Evolutionary conservation across 2,329 filamentous ascomycete genomes (phyloP).

Genomic region (Dactylonectria estremocensis): DNA sequence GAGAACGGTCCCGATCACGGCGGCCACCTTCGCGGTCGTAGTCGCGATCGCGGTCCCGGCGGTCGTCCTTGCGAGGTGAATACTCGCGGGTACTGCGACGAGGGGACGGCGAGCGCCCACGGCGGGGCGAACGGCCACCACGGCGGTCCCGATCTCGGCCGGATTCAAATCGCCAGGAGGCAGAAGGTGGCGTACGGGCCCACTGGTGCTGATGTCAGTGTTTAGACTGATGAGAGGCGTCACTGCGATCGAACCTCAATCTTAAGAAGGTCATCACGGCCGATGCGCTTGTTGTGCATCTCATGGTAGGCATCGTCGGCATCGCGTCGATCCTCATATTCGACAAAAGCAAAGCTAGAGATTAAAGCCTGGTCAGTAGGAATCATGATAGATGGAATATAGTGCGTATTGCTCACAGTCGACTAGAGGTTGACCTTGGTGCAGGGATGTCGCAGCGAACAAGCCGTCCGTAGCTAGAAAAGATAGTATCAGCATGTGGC

Average conservation of each 20-base stretch:
- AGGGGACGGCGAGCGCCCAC: constrained; percentile 83
- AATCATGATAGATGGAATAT: background rate
- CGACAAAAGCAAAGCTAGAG: constrained; percentile 97
- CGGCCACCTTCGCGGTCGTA: constrained; percentile 83
- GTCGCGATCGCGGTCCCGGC: constrained; percentile 84
- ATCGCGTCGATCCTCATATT: constrained; percentile 98
- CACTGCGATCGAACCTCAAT: constrained; percentile 82
- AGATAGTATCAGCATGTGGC: constrained; percentile 65
- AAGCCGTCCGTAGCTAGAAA: constrained; percentile 89
- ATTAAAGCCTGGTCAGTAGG: constrained; percentile 29
- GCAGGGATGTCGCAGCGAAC: constrained; percentile 99
- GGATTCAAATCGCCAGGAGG: constrained; percentile 98
- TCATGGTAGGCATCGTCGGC: constrained; percentile 99
- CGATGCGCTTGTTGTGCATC: constrained; percentile 99
- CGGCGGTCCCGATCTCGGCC: constrained; percentile 82
- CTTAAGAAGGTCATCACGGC: constrained; percentile 94
- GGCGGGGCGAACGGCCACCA: constrained; percentile 74
- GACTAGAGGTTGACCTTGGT: constrained; percentile 91
- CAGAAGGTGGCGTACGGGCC: constrained; percentile 97
- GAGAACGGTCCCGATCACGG: constrained; percentile 82
- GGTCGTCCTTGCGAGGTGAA: constrained; percentile 91
- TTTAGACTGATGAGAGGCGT: background rate
- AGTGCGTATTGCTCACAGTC: constrained; percentile 80
- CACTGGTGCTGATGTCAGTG: constrained; percentile 71
- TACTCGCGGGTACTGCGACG: constrained; percentile 84